Conservation (phyloP, 257 asterid genomes). For the Primulina eburnea region DNA sequence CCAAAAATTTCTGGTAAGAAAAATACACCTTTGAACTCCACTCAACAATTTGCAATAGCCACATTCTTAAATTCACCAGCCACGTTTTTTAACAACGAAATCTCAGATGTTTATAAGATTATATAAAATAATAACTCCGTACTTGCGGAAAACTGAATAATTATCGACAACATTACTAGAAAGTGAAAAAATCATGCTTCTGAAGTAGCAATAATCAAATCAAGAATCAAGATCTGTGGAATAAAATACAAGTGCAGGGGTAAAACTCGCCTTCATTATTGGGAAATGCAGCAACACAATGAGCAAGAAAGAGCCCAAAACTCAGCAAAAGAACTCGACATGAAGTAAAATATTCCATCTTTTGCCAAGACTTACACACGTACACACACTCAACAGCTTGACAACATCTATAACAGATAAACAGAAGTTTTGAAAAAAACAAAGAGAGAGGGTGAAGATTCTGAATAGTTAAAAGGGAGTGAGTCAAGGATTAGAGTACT, state of each 20-base stretch:
- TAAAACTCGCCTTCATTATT: slow-evolving; percentile 52
- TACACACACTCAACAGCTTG: slow-evolving; percentile 27
- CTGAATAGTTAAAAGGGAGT: slow-evolving; percentile 6
- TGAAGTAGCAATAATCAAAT: slow-evolving; percentile 10
- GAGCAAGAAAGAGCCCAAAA: slow-evolving; percentile 41
- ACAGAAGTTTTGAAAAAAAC: slow-evolving; percentile 13
- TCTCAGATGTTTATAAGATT: slow-evolving; percentile 23
- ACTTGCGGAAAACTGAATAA: slow-evolving; percentile 18
- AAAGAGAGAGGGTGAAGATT: slow-evolving; percentile 4
- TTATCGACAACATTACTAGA: slow-evolving; percentile 5
- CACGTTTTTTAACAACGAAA: neutral
- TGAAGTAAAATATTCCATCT: slow-evolving; percentile 41
- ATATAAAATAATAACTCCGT: slow-evolving; percentile 17
- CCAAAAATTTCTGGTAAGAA: slow-evolving; percentile 16
- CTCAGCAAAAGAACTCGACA: slow-evolving; percentile 40
- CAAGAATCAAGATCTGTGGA: slow-evolving; percentile 54
- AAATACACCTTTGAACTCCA: slow-evolving; percentile 8
- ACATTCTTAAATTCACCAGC: slow-evolving; percentile 13
- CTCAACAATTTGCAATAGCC: neutral
- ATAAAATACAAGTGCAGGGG: slow-evolving; percentile 3
- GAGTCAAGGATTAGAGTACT: slow-evolving; percentile 21
- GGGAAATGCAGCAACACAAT: slow-evolving; percentile 49
- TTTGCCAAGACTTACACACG: slow-evolving; percentile 28
- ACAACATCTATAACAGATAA: slow-evolving; percentile 29
- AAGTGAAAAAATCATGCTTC: neutral